Conservation (phyloP, 495 filamentous ascomycete species). For the Xylaria venustula region DNA sequence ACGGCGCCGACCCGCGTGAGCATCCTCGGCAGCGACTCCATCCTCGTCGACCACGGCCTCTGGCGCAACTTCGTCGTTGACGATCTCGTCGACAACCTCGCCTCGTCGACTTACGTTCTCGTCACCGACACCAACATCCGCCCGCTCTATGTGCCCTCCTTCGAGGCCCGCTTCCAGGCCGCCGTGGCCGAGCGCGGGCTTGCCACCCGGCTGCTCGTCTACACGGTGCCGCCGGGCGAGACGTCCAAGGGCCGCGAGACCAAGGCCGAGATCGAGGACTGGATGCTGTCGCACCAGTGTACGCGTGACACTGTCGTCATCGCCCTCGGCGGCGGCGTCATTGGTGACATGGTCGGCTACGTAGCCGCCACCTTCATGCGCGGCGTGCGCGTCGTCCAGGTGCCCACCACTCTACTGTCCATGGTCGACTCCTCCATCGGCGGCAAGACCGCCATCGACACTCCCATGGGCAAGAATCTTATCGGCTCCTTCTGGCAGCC, state of each 20-base stretch:
- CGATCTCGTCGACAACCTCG: constrained; percentile 74
- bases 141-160: constrained; percentile 72
- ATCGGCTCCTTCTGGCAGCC: constrained; percentile 98
- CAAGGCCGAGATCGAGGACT: constrained; percentile 94
- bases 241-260: constrained; percentile 89
- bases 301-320: constrained; percentile 93
- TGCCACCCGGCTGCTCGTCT: constrained; percentile 74
- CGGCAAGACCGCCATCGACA: constrained; percentile 97
- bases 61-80: constrained; percentile 79
- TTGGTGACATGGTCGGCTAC: constrained; percentile 97
- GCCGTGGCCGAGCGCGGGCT: constrained; percentile 45
- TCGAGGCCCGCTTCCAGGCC: constrained; percentile 68
- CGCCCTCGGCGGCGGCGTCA: constrained; percentile 94
- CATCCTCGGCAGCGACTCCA: constrained; percentile 66
- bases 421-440: constrained; percentile 99
- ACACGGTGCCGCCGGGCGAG: constrained; percentile 87
- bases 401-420: constrained; percentile 88
- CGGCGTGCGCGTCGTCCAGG: constrained; percentile 92
- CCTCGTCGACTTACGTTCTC: constrained; percentile 89
- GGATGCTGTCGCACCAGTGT: constrained; percentile 90
- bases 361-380: constrained; percentile 98
- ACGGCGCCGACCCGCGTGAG: constrained; percentile 48
- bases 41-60: constrained; percentile 88
- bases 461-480: constrained; percentile 94
- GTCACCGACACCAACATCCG: constrained; percentile 94